Evolutionary conservation across 2,329 filamentous ascomycete genomes (phyloP), one percentile per base, ranked within the genome.

Genomic region (Neonectria punicea): DNA sequence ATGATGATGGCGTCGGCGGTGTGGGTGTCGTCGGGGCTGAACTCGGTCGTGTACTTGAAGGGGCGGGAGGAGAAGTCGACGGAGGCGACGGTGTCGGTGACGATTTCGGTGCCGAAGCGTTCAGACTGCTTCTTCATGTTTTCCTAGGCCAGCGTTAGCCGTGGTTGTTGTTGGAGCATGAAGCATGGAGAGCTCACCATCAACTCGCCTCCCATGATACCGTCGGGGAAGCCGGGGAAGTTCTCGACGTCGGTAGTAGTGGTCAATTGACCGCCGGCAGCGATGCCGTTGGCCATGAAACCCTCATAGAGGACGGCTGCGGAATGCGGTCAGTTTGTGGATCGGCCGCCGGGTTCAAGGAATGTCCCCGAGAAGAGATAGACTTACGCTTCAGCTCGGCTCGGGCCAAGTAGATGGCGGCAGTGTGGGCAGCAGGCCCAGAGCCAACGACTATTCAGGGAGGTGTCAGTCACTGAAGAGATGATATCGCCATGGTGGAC

Each of bases 241-340:
- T 99, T 99, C 86, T 99, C 96, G 65, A 99, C 90, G 73, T 99
- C 97, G 76, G 97, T 98, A 60, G 96, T 99, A 28, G 97, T 99
- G 60, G 97, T 99, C 73, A 99, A 87, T 86, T 99, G 96, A 63
- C 96, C 96, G 73, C 96, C 96, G 49, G 96, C 93, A 7, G 96
- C 96, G 75, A 97, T 97, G 76, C 95, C 96, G 78, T 98, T 96
- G 75, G 96, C 96, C 80, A 99, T 90, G 87, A 99, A 97, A 74
- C 96, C 96, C 84, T 99, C 96, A 80, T 98, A 99, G 73, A 99
- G 87, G 68, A 98, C 92, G 68, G 96, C 89, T 89, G 67, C 25
- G 43, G 43, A 32, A 10, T 11, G 14, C 20, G 16, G 65, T 76
- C 46, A 76, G 62, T 61, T 34, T 25, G 5, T 39, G 39, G 14